Evolutionary conservation across 1,284 basidiomycete species (phyloP), one percentile per base, ranked within the genome.

Genomic region (Boletus mariae): DNA sequence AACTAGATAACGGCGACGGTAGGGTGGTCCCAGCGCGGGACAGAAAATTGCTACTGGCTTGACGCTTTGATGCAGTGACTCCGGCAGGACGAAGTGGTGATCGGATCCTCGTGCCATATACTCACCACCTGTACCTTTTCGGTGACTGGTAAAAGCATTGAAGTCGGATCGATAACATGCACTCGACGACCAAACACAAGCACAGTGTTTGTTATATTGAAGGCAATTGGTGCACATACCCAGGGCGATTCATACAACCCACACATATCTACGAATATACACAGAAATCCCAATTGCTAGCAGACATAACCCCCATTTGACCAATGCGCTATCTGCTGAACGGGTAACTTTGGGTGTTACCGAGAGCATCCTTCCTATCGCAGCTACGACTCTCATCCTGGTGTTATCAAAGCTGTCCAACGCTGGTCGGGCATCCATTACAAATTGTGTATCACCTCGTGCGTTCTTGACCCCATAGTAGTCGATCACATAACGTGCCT

Each of bases 381-480:
- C 11, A 2, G 46, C 43, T 5, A 56, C 28, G 15, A 34, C 10
- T 46, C 56, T 59, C 47, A 51, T 56, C 44, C 34, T 46, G 17
- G 32, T 20, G 11, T 57, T 56, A 42, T 55, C 42, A 29, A 56
- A 12, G 20, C 42, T 49, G n/a, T 57, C 46, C 52, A 57, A 38
- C 4, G 53, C 57, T 2, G 47, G 56, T 13, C 47, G 57, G 17
- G 40, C 44, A 13, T 57, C 52, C 11, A 59, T 38, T 6, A 56
- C 34, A 5, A 47, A 26, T 12, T 34, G 15, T n/a, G 56, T 56
- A 13, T 59, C 53, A 7, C 40, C 25, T n/a, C 25, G 23, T 5
- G 38, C 32, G 55, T 59, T 44, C 29, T 51, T 57, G 29, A 56
- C 17, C 7, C 57, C 52, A 5, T 56, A 56, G 26, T 58, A 56